Conservation (phyloP, 2,329 filamentous ascomycete genomes). For the Colletotrichum tofieldiae region DNA sequence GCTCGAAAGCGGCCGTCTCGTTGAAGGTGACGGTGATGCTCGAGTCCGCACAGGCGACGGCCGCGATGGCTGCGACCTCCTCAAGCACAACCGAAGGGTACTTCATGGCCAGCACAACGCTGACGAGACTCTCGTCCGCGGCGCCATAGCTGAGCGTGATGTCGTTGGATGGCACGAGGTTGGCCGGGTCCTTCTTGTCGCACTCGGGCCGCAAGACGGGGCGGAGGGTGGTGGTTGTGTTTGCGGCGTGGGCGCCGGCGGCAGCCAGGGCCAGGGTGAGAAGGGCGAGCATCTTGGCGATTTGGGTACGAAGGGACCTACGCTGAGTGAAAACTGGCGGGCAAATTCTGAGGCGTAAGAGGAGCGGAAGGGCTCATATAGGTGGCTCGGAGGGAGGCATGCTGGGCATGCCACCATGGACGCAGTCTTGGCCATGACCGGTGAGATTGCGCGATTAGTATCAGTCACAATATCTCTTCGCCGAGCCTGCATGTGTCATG, state of each 20-base stretch:
- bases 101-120: slow-evolving; percentile 67
- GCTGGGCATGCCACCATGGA: not conserved
- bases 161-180: slow-evolving; percentile 51
- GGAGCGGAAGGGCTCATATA: slow-evolving; percentile 15
- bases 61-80: slow-evolving; percentile 64
- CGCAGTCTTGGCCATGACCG: slow-evolving; percentile 4
- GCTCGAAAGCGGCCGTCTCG: slow-evolving; percentile 42
- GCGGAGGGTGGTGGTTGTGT: slow-evolving; percentile 30
- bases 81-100: slow-evolving; percentile 46
- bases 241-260: slow-evolving; percentile 24
- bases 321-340: slow-evolving; percentile 6
- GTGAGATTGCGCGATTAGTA: slow-evolving; percentile 4
- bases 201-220: slow-evolving; percentile 25
- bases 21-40: slow-evolving; percentile 55
- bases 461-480: slow-evolving; percentile 20
- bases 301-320: not conserved
- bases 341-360: not conserved
- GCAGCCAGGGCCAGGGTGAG: slow-evolving; percentile 34
- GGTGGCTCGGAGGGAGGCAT: slow-evolving; percentile 5
- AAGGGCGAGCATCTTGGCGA: slow-evolving; percentile 34
- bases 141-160: slow-evolving; percentile 54
- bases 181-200: slow-evolving; percentile 33
- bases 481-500: slow-evolving; percentile 20
- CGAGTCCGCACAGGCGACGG: slow-evolving; percentile 69
- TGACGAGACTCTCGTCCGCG: slow-evolving; percentile 63